Base-by-base conservation (phyloP, 495 filamentous ascomycete species). In the Hypoxylon lienhwacheense region DNA sequence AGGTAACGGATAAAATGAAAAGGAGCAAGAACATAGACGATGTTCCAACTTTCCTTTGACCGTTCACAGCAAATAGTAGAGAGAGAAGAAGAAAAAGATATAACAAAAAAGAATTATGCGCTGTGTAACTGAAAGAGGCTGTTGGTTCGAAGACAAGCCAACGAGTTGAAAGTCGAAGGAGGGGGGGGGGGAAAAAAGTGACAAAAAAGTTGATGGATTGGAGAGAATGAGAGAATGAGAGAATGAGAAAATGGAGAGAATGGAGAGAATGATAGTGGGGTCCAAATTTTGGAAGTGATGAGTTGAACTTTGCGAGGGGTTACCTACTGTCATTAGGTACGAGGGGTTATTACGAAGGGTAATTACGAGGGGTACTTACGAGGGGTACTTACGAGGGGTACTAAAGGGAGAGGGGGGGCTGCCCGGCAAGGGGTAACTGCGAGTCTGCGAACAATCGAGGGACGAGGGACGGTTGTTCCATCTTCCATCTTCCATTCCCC, bases 121-220 rank as follows among this genome's bases (percentile, higher is more conserved):
- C 58, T 43, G 47, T 55, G 57, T 46, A 45, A 54, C 49, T 42
- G 8, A 36, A 59, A 22, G 33, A 5, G 40, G 34, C n/a, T 4
- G 41, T 45, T 25, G 37, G 31, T 25, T 53, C 35, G 32, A 53
- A 17, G 29, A 46, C n/a, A n/a, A n/a, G n/a, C n/a, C n/a, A n/a
- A n/a, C n/a, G 37, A n/a, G 21, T 24, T 16, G 37, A 41, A 16
- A 19, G 37, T 15, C n/a, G 32, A 50, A 47, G 42, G 42, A 59
- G 47, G 55, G 16, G 16, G 32, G 32, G 16, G 32, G 32, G 32
- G 32, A 16, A 35, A 35, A 35, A 3, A 3, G 1, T 12, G 32
- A 7, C 32, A 11, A 35, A 14, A 33, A 5, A 28, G 25, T 5
- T 28, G 10, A 10, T 5, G 25, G 25, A 28, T 28, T 28, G 25